Conservation (phyloP, 257 asterid species). For the Echium plantagineum region DNA sequence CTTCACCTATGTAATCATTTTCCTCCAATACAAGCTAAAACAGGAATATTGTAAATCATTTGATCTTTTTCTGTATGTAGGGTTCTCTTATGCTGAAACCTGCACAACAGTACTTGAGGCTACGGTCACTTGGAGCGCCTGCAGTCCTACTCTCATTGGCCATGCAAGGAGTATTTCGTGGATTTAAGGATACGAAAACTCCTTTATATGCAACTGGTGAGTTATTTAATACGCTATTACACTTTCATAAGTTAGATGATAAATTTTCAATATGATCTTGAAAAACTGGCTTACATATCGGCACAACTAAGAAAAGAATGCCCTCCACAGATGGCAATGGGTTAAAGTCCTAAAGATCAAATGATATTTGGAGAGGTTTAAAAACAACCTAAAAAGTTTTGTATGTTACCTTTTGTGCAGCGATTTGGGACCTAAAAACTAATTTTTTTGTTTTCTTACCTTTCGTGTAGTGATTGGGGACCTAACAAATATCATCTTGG, state of each 20-base stretch:
- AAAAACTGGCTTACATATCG: too few species aligned
- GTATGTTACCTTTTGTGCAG: background rate
- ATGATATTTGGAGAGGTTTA: background rate
- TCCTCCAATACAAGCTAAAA: background rate
- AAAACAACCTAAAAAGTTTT: too few species aligned
- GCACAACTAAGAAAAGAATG: background rate
- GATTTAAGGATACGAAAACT: constrained; percentile 66
- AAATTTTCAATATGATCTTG: background rate
- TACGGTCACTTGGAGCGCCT: constrained; percentile 71
- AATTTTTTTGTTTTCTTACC: too few species aligned
- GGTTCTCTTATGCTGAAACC: constrained; percentile 49
- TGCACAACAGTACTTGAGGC: constrained; percentile 46
- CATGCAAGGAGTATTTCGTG: constrained; percentile 80
- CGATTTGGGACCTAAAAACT: too few species aligned
- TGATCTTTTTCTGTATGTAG: constrained; percentile 12
- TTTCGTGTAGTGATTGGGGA: constrained; percentile 61
- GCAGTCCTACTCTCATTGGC: constrained; percentile 71
- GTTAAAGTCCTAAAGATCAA: too few species aligned
- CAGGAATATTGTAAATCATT: background rate
- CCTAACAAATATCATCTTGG: constrained; percentile 45
- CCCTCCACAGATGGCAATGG: background rate
- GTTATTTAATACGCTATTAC: background rate
- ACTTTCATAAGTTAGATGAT: background rate
- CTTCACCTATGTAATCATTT: background rate
- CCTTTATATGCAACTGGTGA: constrained; percentile 64